Conservation (phyloP, 257 asterid species). For the Euphrasia confusa region DNA sequence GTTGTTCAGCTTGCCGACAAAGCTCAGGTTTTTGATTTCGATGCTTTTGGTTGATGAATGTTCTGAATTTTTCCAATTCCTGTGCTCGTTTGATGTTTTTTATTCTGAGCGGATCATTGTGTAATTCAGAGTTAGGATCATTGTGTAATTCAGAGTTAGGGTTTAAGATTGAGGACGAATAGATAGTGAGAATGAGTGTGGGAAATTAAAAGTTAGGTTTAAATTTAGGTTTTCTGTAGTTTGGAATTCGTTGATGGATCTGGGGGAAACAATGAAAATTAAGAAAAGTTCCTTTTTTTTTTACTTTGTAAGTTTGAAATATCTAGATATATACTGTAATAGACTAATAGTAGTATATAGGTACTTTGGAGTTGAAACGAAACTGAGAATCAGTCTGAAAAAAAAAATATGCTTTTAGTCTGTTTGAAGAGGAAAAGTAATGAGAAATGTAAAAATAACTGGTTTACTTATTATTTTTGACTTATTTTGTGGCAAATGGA, state of each 20-base stretch:
- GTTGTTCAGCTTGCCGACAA: constrained; percentile 99
- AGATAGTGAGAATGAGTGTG: not conserved
- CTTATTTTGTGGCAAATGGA: constrained; percentile 2
- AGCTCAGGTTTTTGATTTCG: constrained; percentile 68
- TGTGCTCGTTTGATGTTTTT: constrained; percentile 1
- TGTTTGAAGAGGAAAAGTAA: constrained; percentile 16
- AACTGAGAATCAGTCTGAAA: not conserved
- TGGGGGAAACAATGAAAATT: constrained; percentile 1
- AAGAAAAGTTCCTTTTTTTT: not conserved
- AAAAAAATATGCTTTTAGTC: not conserved
- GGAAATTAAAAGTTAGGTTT: constrained; percentile 14
- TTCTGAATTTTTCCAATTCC: not conserved
- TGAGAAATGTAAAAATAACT: not conserved
- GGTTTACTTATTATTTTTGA: not conserved
- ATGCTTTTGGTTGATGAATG: constrained; percentile 21
- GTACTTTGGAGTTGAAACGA: constrained; percentile 14
- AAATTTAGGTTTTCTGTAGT: constrained; percentile 3
- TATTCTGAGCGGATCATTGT: constrained; percentile 7
- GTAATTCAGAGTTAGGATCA: constrained; percentile 13
- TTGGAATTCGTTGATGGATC: constrained; percentile 16
- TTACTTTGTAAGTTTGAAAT: not conserved
- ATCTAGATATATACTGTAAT: not conserved
- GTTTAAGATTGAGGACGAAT: constrained; percentile 18
- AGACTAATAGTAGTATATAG: no score
- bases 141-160: constrained; percentile 14